Conservation (phyloP, 2,329 filamentous ascomycete genomes). For the Cladobotryum protrusum region DNA sequence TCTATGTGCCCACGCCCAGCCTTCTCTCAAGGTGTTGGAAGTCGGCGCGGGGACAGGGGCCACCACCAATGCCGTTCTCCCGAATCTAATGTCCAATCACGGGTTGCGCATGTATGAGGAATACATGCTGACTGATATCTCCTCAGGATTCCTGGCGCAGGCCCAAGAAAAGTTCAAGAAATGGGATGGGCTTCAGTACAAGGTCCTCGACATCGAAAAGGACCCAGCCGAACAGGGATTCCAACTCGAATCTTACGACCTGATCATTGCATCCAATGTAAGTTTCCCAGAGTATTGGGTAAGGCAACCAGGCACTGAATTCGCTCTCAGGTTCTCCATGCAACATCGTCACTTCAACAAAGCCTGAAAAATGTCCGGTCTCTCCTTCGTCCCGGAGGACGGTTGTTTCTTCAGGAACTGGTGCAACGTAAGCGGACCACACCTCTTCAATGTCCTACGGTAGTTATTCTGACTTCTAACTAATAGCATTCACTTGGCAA, state of each 20-base stretch:
- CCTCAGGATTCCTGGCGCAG: conserved; percentile 16
- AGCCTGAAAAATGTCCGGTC: no score
- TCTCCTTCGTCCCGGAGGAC: no score
- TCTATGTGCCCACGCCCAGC: conserved; percentile 6
- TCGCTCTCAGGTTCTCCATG: no score
- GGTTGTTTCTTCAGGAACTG: no score
- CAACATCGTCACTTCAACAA: no score
- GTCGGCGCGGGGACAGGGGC: conserved; percentile 37
- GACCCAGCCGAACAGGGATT: conserved; percentile 9
- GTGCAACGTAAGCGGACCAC: no score
- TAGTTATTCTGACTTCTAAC: no score
- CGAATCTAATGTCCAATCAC: background rate
- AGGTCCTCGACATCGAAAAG: conserved; percentile 20
- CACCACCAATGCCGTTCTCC: conserved; percentile 18
- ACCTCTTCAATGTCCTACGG: no score
- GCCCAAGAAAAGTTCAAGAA: conserved; percentile 18
- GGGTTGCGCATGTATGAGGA: conserved; percentile 3
- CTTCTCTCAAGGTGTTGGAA: conserved; percentile 10
- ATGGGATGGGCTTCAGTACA: conserved; percentile 9
- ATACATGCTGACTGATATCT: conserved; percentile 23
- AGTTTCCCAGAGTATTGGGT: background rate
- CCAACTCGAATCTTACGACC: conserved; percentile 1
- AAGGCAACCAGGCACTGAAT: no score
- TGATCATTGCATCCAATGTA: conserved; percentile 9
- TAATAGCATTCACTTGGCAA: no score